A percentile compares a stretch with the other conserved stretches of the same genome.
Evolutionary conservation across 2,329 filamentous ascomycete species (phyloP).

Genomic region (Aspergillus fijiensis): DNA sequence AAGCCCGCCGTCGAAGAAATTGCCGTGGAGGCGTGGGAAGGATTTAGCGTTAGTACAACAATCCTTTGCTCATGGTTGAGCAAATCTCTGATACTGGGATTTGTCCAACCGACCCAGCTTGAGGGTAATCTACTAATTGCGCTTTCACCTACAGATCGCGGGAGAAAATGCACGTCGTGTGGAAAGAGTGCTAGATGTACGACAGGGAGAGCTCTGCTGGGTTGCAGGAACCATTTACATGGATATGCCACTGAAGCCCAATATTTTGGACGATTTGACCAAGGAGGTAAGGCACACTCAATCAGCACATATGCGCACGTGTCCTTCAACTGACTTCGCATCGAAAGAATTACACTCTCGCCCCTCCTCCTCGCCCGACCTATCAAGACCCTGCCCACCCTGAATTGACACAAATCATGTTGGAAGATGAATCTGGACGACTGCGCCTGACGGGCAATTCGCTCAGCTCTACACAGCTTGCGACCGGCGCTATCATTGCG

Average conservation of each 20-base stretch:
- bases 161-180: constrained; percentile 73
- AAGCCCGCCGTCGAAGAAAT: constrained; percentile 77
- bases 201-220: constrained; percentile 95
- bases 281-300: constrained; percentile 71
- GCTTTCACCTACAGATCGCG: constrained; percentile 56
- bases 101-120: not conserved
- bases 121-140: not conserved
- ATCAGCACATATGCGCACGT: not conserved
- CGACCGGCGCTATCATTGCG: constrained; percentile 92
- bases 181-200: constrained; percentile 88
- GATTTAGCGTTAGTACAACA: constrained; percentile 55
- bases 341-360: constrained; percentile 78
- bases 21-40: constrained; percentile 73
- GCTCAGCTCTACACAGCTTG: constrained; percentile 68
- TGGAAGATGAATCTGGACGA: constrained; percentile 94
- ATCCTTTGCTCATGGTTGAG: not conserved
- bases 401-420: constrained; percentile 65
- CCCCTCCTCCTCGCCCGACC: constrained; percentile 72
- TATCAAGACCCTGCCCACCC: constrained; percentile 61
- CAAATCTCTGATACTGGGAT: not conserved
- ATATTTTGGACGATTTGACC: constrained; percentile 89
- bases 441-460: constrained; percentile 72
- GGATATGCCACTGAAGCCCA: constrained; percentile 94
- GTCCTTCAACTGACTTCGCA: constrained; percentile 12
- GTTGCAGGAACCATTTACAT: constrained; percentile 93